phyloP scores from a whole-genome alignment of 331 rosid genomes.

The Pyracantha coccinea region DNA sequence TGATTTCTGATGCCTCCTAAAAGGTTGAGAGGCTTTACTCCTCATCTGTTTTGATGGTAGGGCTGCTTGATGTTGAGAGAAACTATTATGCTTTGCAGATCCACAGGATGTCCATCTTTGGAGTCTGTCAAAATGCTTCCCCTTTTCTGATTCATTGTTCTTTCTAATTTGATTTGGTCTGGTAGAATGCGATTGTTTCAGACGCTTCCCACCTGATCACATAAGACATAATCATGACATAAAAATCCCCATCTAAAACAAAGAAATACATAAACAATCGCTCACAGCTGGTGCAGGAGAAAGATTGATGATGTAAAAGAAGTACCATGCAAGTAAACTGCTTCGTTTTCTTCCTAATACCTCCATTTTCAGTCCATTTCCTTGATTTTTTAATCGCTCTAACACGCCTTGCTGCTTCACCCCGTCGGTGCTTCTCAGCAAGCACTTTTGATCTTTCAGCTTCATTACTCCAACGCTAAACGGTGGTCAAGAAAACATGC shows the following conservation, averaged over 20 bases:
- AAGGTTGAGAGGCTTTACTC: constrained; percentile 14
- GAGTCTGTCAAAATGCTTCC: constrained; percentile 19
- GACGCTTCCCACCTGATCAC: constrained; percentile 26
- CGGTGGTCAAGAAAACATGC: constrained; percentile 10
- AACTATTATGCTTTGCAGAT: neutral
- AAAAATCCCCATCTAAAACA: neutral
- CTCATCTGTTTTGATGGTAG: constrained; percentile 17
- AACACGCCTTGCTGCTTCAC: constrained; percentile 59
- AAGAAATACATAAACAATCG: neutral
- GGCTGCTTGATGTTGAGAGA: constrained; percentile 15
- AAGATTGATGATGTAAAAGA: neutral
- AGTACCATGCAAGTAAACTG: neutral
- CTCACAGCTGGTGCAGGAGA: neutral
- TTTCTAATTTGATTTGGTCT: constrained; percentile 27
- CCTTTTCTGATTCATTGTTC: constrained; percentile 14
- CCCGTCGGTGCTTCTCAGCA: constrained; percentile 67
- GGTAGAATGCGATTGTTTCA: constrained; percentile 20
- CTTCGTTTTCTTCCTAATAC: constrained; percentile 16
- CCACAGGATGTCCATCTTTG: neutral
- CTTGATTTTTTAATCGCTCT: constrained; percentile 35
- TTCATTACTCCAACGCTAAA: constrained; percentile 68
- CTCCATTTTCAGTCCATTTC: constrained; percentile 29
- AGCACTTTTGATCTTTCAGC: constrained; percentile 57
- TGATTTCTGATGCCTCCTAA: constrained; percentile 18
- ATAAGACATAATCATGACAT: neutral